Conservation (phyloP, 352 stramenopile genomes). For the Elongisporangium senticosum region DNA sequence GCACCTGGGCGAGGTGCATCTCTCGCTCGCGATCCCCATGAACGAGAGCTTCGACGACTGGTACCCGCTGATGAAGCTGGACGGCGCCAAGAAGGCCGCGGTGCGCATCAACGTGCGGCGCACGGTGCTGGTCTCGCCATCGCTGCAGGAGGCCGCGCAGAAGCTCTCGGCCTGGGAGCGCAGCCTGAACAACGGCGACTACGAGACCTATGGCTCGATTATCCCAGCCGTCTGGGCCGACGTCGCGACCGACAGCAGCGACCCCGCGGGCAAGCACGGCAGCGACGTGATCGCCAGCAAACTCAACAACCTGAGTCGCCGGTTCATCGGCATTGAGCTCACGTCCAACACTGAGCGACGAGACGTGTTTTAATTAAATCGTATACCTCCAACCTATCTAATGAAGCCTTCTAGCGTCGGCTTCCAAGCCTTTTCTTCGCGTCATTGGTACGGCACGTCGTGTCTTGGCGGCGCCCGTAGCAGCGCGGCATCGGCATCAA, state of each 20-base stretch:
- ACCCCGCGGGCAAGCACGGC: conserved; percentile 18
- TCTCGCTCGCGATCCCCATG: conserved; percentile 54
- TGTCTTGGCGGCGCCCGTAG: conserved; percentile 6
- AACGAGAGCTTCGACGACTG: conserved; percentile 67
- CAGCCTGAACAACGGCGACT: conserved; percentile 44
- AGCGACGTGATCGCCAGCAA: conserved; percentile 45
- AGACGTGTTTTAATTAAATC: conserved; percentile 51
- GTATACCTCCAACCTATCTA: neutral
- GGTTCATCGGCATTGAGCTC: conserved; percentile 55
- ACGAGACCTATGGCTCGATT: conserved; percentile 29
- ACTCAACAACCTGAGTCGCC: conserved; percentile 41
- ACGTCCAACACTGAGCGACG: conserved; percentile 30
- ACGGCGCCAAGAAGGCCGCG: conserved; percentile 49
- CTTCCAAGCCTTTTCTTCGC: too few relatives aligned
- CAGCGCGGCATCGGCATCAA: conserved; percentile 71
- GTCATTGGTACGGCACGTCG: neutral
- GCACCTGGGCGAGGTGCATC: conserved; percentile 66
- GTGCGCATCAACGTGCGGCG: conserved; percentile 45
- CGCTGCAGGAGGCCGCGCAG: conserved; percentile 42
- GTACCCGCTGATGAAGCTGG: conserved; percentile 56
- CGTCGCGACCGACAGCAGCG: conserved; percentile 34
- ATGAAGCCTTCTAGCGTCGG: neutral
- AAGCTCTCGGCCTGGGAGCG: conserved; percentile 28
- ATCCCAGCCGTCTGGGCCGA: conserved; percentile 58
- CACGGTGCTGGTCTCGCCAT: conserved; percentile 46